These are phyloP conservation scores for Teunomyces aglyptinius DNA, from an alignment of 805 yeast genomes.

Conservation along the genomic window DNA sequence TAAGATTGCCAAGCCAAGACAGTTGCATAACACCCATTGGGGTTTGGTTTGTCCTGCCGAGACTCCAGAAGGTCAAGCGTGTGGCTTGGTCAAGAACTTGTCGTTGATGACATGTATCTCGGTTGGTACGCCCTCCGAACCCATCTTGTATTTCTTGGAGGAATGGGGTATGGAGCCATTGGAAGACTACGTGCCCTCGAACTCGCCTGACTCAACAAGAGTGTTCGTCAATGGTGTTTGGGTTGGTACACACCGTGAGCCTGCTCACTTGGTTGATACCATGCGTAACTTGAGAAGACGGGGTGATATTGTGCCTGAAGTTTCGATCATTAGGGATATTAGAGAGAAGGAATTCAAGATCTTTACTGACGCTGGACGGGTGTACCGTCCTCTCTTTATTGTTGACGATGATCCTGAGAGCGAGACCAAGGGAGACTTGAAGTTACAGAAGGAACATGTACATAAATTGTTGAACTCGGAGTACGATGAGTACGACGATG, in stretches of 20 bases:
- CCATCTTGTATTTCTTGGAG: slow-evolving; percentile 86
- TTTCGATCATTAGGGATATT: slow-evolving; percentile 93
- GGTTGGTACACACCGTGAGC: slow-evolving; percentile 98
- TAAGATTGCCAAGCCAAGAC: slow-evolving; percentile 98
- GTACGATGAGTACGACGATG: slow-evolving; percentile 61
- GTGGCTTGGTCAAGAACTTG: slow-evolving; percentile 96
- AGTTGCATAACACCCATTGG: slow-evolving; percentile 99
- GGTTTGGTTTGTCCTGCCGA: slow-evolving; percentile 99
- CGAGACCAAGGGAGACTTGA: slow-evolving; percentile 70
- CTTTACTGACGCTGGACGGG: slow-evolving; percentile 98
- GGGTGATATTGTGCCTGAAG: slow-evolving; percentile 95
- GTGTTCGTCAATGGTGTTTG: slow-evolving; percentile 98
- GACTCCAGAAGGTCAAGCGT: slow-evolving; percentile 99
- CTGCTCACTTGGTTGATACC: slow-evolving; percentile 86
- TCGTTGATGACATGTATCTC: slow-evolving; percentile 97
- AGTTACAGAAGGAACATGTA: slow-evolving; percentile 81
- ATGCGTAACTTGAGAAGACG: slow-evolving; percentile 89
- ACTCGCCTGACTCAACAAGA: slow-evolving; percentile 86
- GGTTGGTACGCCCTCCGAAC: slow-evolving; percentile 96
- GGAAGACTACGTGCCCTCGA: slow-evolving; percentile 92
- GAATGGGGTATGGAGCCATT: slow-evolving; percentile 99
- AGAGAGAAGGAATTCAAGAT: slow-evolving; percentile 95
- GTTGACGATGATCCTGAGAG: slow-evolving; percentile 82
- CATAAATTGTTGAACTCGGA: slow-evolving; percentile 61
- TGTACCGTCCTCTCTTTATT: slow-evolving; percentile 91